A percentile compares a stretch with the other conserved stretches of the same genome.
These are phyloP conservation scores for Agrocybe pediades DNA, from an alignment of 768 basidiomycete genomes.

Conservation along the genomic window DNA sequence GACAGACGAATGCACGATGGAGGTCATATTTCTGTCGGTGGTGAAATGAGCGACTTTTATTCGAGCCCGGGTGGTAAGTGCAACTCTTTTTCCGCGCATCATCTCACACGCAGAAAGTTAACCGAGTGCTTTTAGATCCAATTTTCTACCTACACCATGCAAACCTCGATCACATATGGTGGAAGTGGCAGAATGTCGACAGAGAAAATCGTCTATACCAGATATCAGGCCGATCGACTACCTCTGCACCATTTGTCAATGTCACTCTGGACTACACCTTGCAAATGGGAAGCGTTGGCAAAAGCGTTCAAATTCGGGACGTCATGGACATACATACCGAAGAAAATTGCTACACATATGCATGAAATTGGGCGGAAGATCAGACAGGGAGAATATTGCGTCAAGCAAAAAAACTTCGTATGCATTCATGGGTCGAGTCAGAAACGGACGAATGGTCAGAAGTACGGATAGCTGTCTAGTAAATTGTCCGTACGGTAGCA, in stretches of 20 bases:
- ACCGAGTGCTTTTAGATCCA: background rate
- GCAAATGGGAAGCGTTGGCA: conserved; percentile 28
- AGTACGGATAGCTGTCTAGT: too few species aligned
- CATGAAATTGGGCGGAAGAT: background rate
- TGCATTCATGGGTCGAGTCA: background rate
- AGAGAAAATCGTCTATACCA: conserved; percentile 27
- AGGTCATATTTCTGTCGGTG: conserved; percentile 37
- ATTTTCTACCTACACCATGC: conserved; percentile 30
- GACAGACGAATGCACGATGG: conserved; percentile 34
- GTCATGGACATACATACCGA: conserved; percentile 33
- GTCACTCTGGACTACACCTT: conserved; percentile 35
- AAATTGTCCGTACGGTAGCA: background rate
- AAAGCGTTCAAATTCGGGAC: conserved; percentile 28
- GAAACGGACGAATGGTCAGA: too few species aligned
- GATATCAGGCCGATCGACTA: conserved; percentile 33
- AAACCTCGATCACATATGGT: conserved; percentile 42
- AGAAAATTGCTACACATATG: conserved; percentile 29
- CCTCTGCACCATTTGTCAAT: conserved; percentile 27
- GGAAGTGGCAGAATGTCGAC: conserved; percentile 34
- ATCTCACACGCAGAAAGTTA: background rate
- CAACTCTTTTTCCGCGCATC: too few species aligned
- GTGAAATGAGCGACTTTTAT: conserved; percentile 34
- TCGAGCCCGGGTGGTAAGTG: conserved; percentile 41
- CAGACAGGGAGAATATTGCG: background rate
- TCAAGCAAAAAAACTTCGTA: background rate